Evolutionary conservation across 1,284 basidiomycete species (phyloP).

Genomic region (Inonotus hispidus): DNA sequence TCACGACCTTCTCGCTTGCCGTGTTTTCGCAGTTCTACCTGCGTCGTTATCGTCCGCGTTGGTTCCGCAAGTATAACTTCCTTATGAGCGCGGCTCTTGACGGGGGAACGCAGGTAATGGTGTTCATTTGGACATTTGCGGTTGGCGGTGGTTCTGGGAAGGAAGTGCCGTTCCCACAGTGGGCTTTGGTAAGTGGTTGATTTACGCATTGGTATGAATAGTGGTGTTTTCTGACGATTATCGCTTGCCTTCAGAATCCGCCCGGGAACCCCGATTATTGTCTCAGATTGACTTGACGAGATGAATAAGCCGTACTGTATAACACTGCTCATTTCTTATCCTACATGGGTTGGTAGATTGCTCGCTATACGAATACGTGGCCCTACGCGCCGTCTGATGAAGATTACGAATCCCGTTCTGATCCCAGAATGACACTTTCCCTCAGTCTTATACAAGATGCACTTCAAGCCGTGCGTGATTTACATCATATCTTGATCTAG

Average conservation of each 20-base stretch:
- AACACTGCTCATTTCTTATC: not conserved
- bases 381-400: too few species aligned
- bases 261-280: slow-evolving; percentile 31
- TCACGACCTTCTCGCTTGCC: slow-evolving; percentile 26
- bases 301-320: not conserved
- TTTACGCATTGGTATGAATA: slow-evolving; percentile 23
- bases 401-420: too few species aligned
- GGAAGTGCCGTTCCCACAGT: slow-evolving; percentile 8
- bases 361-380: too few species aligned
- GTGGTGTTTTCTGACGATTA: slow-evolving; percentile 14
- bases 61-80: slow-evolving; percentile 35
- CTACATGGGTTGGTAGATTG: not conserved
- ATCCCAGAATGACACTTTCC: too few species aligned
- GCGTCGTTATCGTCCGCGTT: slow-evolving; percentile 27
- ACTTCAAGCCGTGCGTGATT: too few species aligned
- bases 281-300: slow-evolving; percentile 23
- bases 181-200: slow-evolving; percentile 27
- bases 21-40: slow-evolving; percentile 31
- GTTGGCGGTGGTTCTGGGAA: slow-evolving; percentile 18
- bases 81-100: slow-evolving; percentile 30
- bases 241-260: slow-evolving; percentile 25
- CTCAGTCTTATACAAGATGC: too few species aligned
- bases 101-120: slow-evolving; percentile 32
- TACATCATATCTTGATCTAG: too few species aligned
- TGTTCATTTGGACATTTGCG: slow-evolving; percentile 35